phyloP scores from a whole-genome alignment of 495 filamentous ascomycete genomes.

The Beverwykella pulmonaria region DNA sequence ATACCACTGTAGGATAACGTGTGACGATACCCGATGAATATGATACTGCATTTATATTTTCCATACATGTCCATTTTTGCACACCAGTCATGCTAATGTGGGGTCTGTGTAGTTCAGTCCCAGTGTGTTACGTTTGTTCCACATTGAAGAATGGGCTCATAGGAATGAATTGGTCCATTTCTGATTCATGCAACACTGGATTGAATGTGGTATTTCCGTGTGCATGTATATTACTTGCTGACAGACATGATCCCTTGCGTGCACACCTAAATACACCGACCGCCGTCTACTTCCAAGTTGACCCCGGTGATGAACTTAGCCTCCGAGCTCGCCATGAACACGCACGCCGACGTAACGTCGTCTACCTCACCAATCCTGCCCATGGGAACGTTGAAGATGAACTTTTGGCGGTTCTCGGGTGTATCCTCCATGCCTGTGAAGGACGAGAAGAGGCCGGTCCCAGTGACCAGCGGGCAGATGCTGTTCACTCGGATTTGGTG shows the following conservation, averaged over 20 bases:
- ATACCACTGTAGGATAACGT: conserved; percentile 25
- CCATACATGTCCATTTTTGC: neutral
- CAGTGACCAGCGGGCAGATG: conserved; percentile 63
- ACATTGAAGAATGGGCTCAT: too few species aligned
- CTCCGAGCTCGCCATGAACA: conserved; percentile 69
- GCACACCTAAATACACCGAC: conserved; percentile 42
- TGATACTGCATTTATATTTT: neutral
- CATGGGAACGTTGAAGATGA: conserved; percentile 67
- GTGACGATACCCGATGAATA: conserved; percentile 29
- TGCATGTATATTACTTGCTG: too few species aligned
- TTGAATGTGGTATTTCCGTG: too few species aligned
- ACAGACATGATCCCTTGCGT: too few species aligned
- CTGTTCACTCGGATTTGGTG: conserved; percentile 68
- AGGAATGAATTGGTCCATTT: too few species aligned
- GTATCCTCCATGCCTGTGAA: conserved; percentile 71
- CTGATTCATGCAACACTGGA: too few species aligned
- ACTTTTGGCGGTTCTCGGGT: conserved; percentile 67
- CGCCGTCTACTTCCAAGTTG: conserved; percentile 63
- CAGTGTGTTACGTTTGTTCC: too few species aligned
- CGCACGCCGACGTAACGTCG: conserved; percentile 68
- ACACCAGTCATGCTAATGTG: neutral
- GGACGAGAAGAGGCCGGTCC: conserved; percentile 64
- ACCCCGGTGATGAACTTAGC: conserved; percentile 71
- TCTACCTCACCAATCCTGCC: conserved; percentile 63
- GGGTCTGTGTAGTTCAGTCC: neutral